phyloP scores from a whole-genome alignment of 352 stramenopile species.

The Globisporangium nagaii region DNA sequence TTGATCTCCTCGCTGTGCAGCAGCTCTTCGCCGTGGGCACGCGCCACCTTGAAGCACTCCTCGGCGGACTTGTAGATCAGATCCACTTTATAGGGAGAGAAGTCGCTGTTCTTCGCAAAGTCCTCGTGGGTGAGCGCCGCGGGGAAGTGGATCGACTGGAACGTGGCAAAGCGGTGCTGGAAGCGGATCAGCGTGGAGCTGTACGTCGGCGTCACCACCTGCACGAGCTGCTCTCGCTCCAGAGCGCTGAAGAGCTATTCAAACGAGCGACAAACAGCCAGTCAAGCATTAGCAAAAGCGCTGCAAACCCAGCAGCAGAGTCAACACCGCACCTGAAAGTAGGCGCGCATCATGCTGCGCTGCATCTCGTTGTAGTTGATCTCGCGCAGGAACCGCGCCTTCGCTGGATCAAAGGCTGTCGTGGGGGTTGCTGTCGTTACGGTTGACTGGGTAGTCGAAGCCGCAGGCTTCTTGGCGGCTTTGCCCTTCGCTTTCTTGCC shows the following conservation, averaged over 20 bases:
- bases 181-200: conserved; percentile 66
- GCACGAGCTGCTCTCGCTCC: conserved; percentile 64
- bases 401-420: conserved; percentile 31
- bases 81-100: conserved; percentile 60
- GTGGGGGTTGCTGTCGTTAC: not conserved
- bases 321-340: conserved; percentile 47
- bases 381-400: conserved; percentile 60
- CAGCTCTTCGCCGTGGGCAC: conserved; percentile 43
- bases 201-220: conserved; percentile 40
- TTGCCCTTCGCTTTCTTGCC: conserved; percentile 18
- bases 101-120: conserved; percentile 74
- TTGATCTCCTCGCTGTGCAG: conserved; percentile 30
- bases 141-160: conserved; percentile 70
- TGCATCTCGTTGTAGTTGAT: conserved; percentile 79
- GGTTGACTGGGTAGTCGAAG: too few relatives aligned
- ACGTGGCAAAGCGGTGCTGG: conserved; percentile 70
- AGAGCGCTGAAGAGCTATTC: conserved; percentile 54
- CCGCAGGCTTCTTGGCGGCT: conserved; percentile 20
- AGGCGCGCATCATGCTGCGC: conserved; percentile 67
- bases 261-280: too few relatives aligned
- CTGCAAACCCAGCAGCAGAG: not conserved
- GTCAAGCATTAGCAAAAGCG: too few relatives aligned
- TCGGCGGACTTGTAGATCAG: conserved; percentile 83
- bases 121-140: conserved; percentile 66
- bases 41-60: conserved; percentile 78